Base-by-base conservation (phyloP, 768 basidiomycete genomes). In the Mycena latifolia region DNA sequence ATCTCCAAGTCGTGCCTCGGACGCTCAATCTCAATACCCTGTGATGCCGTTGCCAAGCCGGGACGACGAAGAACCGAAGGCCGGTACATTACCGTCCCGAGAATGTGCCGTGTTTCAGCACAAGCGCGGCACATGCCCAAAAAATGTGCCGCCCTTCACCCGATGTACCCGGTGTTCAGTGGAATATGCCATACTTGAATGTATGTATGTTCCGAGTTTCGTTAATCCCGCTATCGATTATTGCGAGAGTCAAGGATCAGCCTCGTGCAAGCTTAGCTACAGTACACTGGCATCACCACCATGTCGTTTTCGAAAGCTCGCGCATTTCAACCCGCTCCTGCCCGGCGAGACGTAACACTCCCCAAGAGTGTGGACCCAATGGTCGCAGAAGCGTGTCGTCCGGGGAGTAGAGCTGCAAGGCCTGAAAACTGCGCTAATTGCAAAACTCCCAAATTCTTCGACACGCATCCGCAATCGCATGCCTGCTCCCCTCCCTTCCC, bases 61-160 rank as follows among this genome's bases (percentile, higher is more conserved):
- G 31, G 11, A 52, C 31, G 51, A 33, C 31, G 29, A 31, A 52
- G 51, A 52, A 33, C 51, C 29, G 51, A 52, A 52, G 51, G 33
- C 29, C 51, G 31, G 51, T 31, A 35, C 29, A 52, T 33, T 35
- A 52, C 51, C 29, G 51, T 52, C 31, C 51, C 51, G 51, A 52
- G 17, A 52, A 52, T 52, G 33, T 33, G 28, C 51, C 51, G 46
- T 27, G 24, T 47, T 47, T 47, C 46, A 47, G 46, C 46, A 47
- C 33, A 52, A 31, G 51, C 29, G 51, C 29, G 31, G 52, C 33
- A 53, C 52, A 53, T 53, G 52, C 52, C 52, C 52, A 35, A 25
- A 33, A 52, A 33, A 52, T 53, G 52, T 25, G 22, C 51, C 51
- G 51, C 33, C 51, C 51, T 53, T 53, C n/a, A 53, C 47, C 35